Percentiles rank a stretch among this genome's conserved stretches.
Evolutionary conservation across 2,329 filamentous ascomycete genomes (phyloP).

Genomic region (Huntiella moniliformis): DNA sequence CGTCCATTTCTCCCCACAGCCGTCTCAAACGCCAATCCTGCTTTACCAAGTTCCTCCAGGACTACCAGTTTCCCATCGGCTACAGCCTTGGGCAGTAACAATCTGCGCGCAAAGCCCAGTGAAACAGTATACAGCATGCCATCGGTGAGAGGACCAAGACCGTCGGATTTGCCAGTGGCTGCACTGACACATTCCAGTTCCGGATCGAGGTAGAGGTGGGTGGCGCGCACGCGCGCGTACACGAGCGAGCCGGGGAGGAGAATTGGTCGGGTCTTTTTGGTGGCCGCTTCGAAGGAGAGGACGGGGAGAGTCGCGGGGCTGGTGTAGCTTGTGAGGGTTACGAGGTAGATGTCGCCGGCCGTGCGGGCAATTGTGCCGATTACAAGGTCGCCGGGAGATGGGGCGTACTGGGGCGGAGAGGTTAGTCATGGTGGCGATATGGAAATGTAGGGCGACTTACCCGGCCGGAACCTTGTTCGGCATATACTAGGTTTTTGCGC

Average conservation of each 20-base stretch:
- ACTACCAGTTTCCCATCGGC: conserved; percentile 49
- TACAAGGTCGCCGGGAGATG: conserved; percentile 65
- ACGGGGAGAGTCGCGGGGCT: conserved; percentile 56
- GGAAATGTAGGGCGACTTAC: conserved; percentile 27
- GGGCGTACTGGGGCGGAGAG: conserved; percentile 43
- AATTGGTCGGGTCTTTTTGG: conserved; percentile 75
- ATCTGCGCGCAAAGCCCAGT: conserved; percentile 58
- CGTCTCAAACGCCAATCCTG: conserved; percentile 76
- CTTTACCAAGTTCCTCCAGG: conserved; percentile 56
- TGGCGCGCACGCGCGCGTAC: conserved; percentile 66
- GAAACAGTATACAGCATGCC: conserved; percentile 79
- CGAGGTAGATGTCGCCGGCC: conserved; percentile 60
- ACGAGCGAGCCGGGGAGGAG: conserved; percentile 59
- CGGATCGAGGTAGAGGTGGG: conserved; percentile 67
- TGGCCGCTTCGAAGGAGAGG: conserved; percentile 80
- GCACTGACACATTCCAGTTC: conserved; percentile 82
- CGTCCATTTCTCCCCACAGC: conserved; percentile 83
- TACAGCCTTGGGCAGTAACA: conserved; percentile 46
- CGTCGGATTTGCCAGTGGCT: conserved; percentile 72
- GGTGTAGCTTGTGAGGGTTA: conserved; percentile 50
- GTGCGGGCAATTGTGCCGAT: conserved; percentile 70
- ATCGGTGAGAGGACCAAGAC: conserved; percentile 62
- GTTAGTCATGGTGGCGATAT: not conserved
- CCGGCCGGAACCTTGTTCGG: conserved; percentile 52
- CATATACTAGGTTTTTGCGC: conserved; percentile 59